Evolutionary conservation across 2,329 filamentous ascomycete species (phyloP), one percentile per base, ranked within the genome.

Genomic region (Moelleriella libera): DNA sequence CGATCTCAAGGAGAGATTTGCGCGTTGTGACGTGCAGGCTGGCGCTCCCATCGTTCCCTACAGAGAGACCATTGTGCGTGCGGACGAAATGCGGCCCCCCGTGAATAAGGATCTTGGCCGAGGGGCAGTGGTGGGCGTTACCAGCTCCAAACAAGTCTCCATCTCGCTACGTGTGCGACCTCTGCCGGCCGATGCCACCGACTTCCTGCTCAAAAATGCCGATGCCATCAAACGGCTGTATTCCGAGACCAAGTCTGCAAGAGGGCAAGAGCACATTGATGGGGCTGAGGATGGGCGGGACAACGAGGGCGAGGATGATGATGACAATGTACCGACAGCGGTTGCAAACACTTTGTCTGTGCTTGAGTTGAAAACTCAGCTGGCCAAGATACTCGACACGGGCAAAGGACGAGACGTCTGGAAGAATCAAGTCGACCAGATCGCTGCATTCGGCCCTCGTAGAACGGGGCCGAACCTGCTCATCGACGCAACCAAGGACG

Each of bases 11-110:
- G 92, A 98, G 60, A 76, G 92, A 5, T 98, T 95, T 60, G 90
- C 92, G 5, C 83, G 80, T 53, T 97, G 94, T 60, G 90, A 97
- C 54, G 89, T 98, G 46, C 90, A 97, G 60, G 87, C 87, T 30
- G 89, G 92, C 48, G 86, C 87, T 42, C 86, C 92, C 1, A 97
- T 98, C 51, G 92, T 98, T 11, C 92, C 92, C 0, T 98, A 95
- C 64, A 77, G 89, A 48, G 92, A 98, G 67, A 92, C 88, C 0
- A 95, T 94, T 49, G 82, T 96, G 41, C 76, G 79, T 30, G 85
- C 83, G 1, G 79, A 88, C 39, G 92, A 98, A 64, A 98, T 98
- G 92, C 82, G 88, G 29, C 81, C 88, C 1, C 85, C 88, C 0
- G 86, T 75, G 50, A 87, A 94, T 63, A 83, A 89, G 53, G 86